These are phyloP conservation scores for Mycena vitilis DNA, from an alignment of 768 basidiomycete species.

Conservation along the genomic window DNA sequence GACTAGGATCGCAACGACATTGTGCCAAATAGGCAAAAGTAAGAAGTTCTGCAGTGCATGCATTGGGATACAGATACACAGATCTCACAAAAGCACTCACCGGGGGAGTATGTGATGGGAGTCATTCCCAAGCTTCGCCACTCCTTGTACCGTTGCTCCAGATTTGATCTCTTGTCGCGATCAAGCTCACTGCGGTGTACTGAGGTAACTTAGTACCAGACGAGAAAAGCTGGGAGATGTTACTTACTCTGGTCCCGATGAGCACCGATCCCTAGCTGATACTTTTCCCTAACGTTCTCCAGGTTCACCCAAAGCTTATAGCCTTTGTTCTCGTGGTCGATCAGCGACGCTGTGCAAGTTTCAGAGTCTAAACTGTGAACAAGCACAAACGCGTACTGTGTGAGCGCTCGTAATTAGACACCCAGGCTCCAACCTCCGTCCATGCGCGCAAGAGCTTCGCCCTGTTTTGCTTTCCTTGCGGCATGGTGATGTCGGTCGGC, in stretches of 20 bases:
- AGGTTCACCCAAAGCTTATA: constrained; percentile 62
- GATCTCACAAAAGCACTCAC: constrained; percentile 49
- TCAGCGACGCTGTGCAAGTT: constrained; percentile 52
- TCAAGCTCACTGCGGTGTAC: constrained; percentile 68
- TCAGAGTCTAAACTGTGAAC: constrained; percentile 23
- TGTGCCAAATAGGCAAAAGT: constrained; percentile 85
- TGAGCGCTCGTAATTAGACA: constrained; percentile 65
- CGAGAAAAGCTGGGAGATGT: neutral
- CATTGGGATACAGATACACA: constrained; percentile 4
- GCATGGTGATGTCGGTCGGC: constrained; percentile 56
- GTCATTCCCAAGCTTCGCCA: constrained; percentile 74
- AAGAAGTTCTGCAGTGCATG: constrained; percentile 65
- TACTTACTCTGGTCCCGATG: constrained; percentile 81
- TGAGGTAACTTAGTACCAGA: constrained; percentile 31
- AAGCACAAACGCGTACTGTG: constrained; percentile 49
- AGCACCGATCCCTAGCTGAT: constrained; percentile 78
- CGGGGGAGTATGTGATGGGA: constrained; percentile 70
- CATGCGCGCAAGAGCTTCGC: constrained; percentile 80
- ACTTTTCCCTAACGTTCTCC: constrained; percentile 74
- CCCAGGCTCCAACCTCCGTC: constrained; percentile 80
- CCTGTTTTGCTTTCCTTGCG: constrained; percentile 62
- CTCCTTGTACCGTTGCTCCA: constrained; percentile 52
- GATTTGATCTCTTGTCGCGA: constrained; percentile 49
- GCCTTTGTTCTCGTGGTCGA: constrained; percentile 55
- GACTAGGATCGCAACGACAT: constrained; percentile 80